Conservation (phyloP, 495 filamentous ascomycete genomes). For the Lasiosphaeriaceae sp. region DNA sequence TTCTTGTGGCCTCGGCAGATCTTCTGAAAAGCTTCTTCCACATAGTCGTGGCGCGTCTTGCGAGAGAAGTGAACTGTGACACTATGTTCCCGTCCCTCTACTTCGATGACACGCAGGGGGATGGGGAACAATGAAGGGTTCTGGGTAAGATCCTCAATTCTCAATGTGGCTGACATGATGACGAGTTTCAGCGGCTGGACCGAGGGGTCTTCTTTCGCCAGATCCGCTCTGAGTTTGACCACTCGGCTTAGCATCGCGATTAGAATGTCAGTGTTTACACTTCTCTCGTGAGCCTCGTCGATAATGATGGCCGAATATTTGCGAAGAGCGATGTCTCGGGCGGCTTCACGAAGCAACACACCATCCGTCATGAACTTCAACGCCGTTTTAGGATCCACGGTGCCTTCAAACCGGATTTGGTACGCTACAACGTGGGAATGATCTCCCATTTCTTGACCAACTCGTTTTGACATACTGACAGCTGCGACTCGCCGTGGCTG, state of each 20-base stretch:
- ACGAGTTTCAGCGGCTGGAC: slow-evolving; percentile 82
- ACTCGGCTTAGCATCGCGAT: slow-evolving; percentile 95
- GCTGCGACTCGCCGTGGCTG: slow-evolving; percentile 92
- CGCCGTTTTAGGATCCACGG: slow-evolving; percentile 74
- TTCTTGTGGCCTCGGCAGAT: slow-evolving; percentile 85
- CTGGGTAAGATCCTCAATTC: slow-evolving; percentile 84
- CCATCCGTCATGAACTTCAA: slow-evolving; percentile 99
- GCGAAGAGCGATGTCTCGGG: slow-evolving; percentile 81
- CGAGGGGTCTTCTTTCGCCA: slow-evolving; percentile 45
- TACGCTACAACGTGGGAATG: slow-evolving; percentile 70
- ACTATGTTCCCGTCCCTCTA: slow-evolving; percentile 89
- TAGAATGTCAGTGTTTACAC: slow-evolving; percentile 94
- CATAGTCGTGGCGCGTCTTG: slow-evolving; percentile 79
- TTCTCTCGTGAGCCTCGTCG: slow-evolving; percentile 97
- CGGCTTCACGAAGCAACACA: slow-evolving; percentile 86
- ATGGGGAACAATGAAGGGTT: slow-evolving; percentile 74
- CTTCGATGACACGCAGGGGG: slow-evolving; percentile 81
- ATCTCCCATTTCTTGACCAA: slow-evolving; percentile 77
- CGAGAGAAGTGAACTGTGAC: slow-evolving; percentile 88
- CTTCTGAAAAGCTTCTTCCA: slow-evolving; percentile 84
- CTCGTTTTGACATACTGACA: slow-evolving; percentile 91
- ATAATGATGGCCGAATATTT: slow-evolving; percentile 94
- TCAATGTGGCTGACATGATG: slow-evolving; percentile 96
- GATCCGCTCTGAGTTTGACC: slow-evolving; percentile 60
- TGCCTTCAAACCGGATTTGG: slow-evolving; percentile 92